phyloP scores from a whole-genome alignment of 352 stramenopile genomes.

The Phytopythium delawarense region DNA sequence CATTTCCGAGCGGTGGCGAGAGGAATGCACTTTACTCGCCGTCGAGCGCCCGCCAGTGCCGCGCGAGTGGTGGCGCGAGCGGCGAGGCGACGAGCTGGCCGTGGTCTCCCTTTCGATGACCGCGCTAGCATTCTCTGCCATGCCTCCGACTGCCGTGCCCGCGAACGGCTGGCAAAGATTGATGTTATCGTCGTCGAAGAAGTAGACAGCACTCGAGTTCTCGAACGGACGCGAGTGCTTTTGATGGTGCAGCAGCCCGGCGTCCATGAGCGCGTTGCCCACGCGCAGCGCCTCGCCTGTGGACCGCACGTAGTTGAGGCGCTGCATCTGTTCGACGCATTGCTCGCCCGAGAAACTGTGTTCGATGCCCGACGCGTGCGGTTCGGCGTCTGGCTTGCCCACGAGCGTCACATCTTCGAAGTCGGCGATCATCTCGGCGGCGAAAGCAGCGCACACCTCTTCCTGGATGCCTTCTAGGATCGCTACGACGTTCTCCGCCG shows the following conservation, averaged over 20 bases:
- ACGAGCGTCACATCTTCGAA: slow-evolving; percentile 31
- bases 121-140: not conserved
- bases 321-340: slow-evolving; percentile 32
- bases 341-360: slow-evolving; percentile 38
- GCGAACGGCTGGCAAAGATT: slow-evolving; percentile 40
- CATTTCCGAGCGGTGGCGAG: slow-evolving; percentile 8
- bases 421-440: slow-evolving; percentile 32
- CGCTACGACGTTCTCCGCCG: slow-evolving; percentile 38
- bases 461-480: slow-evolving; percentile 45
- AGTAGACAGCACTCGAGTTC: slow-evolving; percentile 31
- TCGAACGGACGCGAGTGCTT: slow-evolving; percentile 49
- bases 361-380: slow-evolving; percentile 18
- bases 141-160: slow-evolving; percentile 8
- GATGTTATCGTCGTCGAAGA: slow-evolving; percentile 49
- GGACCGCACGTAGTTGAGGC: slow-evolving; percentile 35
- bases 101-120: slow-evolving; percentile 15
- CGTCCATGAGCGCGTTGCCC: slow-evolving; percentile 66
- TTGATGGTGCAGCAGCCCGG: slow-evolving; percentile 44
- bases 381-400: slow-evolving; percentile 11
- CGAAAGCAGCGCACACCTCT: slow-evolving; percentile 35
- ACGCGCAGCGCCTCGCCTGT: slow-evolving; percentile 44
- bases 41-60: slow-evolving; percentile 31
- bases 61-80: slow-evolving; percentile 24
- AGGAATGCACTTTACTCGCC: slow-evolving; percentile 19
- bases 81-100: slow-evolving; percentile 14